Base-by-base conservation (phyloP, 2,329 filamentous ascomycete species). In the Pseudomassariella vexata region DNA sequence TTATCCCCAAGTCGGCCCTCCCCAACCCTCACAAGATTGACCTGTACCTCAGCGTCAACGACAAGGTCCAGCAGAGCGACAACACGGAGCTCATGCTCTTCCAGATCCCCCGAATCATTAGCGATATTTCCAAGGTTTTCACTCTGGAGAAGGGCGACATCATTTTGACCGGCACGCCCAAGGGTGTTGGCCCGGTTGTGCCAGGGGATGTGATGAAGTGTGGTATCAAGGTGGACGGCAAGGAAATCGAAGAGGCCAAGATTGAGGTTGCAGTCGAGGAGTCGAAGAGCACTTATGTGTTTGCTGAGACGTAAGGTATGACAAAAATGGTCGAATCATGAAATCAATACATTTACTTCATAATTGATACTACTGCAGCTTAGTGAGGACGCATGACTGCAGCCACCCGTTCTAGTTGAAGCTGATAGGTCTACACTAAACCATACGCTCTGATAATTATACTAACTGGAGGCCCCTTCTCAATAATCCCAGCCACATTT, bases 61-160 rank as follows among this genome's bases (percentile, higher is more conserved):
- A 78, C 42, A 66, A 85, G 57, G 64, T 77, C 47, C 79, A 76
- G 56, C 92, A 98, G 68, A 70, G 76, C 27, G 92, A 95, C 58
- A 92, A 79, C 32, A 95, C 92, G n/a, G 79, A 83, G 47, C 68
- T 96, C 52, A 95, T 98, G 86, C 74, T 98, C 37, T 95, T 94
- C 70, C 73, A 76, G 36, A 92, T 98, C 50, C 89, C 90, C 15
- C 72, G 85, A 46, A 79, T 94, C 42, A 60, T 98, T 52, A 85
- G 82, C 50, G 88, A 95, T 64, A 94, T 98, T 54, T 92, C 86
- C 44, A 82, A 82, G 56, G 89, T 96, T 36, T 95, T 96, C 88
- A 88, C 87, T 7, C 69, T 98, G 37, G 82, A 94, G 60, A 77
- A 84, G 51, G 92, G 90, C 29, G 92, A 98, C 59, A 80, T 98